These are phyloP conservation scores for Hawksworthiomyces lignivorus DNA, from an alignment of 2,329 filamentous ascomycete genomes.

Conservation along the genomic window DNA sequence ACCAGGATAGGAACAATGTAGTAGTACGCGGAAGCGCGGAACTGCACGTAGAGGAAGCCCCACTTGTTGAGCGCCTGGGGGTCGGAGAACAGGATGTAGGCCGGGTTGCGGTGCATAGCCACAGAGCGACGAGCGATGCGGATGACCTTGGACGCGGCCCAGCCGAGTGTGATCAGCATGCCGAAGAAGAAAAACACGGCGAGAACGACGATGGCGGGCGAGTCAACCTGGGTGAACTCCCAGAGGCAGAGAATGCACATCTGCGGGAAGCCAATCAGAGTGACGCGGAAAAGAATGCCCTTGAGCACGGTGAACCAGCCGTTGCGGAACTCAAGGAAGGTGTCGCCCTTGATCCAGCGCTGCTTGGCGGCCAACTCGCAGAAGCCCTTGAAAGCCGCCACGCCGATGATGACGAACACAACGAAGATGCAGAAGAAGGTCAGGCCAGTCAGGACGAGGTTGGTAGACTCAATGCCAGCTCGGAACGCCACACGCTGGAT, in stretches of 20 bases:
- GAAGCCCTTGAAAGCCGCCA: conserved; percentile 65
- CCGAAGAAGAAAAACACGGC: conserved; percentile 75
- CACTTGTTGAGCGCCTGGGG: conserved; percentile 80
- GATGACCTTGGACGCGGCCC: conserved; percentile 77
- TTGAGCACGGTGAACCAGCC: conserved; percentile 80
- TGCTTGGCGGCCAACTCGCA: conserved; percentile 65
- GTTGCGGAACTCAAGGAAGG: conserved; percentile 70
- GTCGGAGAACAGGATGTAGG: conserved; percentile 85
- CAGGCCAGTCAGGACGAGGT: conserved; percentile 78
- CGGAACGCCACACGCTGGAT: conserved; percentile 79
- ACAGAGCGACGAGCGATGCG: conserved; percentile 74
- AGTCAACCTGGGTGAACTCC: conserved; percentile 75
- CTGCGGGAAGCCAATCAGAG: conserved; percentile 77
- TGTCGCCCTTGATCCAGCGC: conserved; percentile 69
- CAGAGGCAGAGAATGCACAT: conserved; percentile 78
- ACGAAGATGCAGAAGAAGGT: conserved; percentile 77
- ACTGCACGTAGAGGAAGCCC: conserved; percentile 87
- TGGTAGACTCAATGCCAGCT: conserved; percentile 69
- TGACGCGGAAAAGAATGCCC: conserved; percentile 76
- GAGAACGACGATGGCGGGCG: conserved; percentile 68
- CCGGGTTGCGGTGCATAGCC: conserved; percentile 81
- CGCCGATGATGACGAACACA: conserved; percentile 58
- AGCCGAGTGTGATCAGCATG: conserved; percentile 63
- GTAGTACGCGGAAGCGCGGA: conserved; percentile 82
- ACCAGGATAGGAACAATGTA: conserved; percentile 69